Evolutionary conservation across 75 land plant species (phyloP).

Genomic region (Adiantum capillusveneris): DNA sequence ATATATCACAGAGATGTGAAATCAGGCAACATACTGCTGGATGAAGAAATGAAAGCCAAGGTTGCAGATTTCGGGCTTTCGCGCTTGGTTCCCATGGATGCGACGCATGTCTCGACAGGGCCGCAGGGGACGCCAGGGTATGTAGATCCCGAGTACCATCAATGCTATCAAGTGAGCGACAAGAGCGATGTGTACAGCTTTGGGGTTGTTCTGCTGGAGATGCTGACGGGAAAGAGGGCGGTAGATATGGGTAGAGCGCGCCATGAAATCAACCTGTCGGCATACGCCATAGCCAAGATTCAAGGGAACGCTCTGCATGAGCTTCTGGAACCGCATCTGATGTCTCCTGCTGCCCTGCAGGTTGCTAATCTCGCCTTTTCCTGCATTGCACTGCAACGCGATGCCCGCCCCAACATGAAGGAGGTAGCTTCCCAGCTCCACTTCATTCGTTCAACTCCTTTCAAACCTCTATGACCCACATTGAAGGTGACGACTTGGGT

Average conservation of each 20-base stretch:
- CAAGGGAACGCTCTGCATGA: slow-evolving; percentile 4
- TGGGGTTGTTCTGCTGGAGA: slow-evolving; percentile 30
- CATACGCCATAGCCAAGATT: slow-evolving; percentile 6
- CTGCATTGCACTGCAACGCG: background rate
- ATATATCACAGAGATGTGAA: slow-evolving; percentile 38
- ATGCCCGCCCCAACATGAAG: slow-evolving; percentile 3
- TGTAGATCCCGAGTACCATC: slow-evolving; percentile 21
- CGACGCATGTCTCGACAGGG: slow-evolving; percentile 18
- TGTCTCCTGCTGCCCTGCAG: background rate
- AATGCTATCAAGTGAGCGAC: slow-evolving; percentile 21
- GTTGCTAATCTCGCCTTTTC: background rate
- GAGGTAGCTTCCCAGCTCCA: background rate
- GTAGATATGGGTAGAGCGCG: slow-evolving; percentile 5
- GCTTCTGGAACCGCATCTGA: slow-evolving; percentile 4
- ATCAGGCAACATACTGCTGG: slow-evolving; percentile 34
- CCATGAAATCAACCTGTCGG: slow-evolving; percentile 7
- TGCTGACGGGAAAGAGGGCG: slow-evolving; percentile 16
- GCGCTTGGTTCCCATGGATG: background rate
- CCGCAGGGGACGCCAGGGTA: slow-evolving; percentile 32
- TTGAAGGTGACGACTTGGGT: too few species aligned
- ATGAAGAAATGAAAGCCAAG: slow-evolving; percentile 14
- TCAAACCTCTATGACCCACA: too few species aligned
- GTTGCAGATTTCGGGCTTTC: slow-evolving; percentile 29
- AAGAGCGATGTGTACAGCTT: slow-evolving; percentile 33
- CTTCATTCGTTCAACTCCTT: background rate